A percentile compares a stretch with the other conserved stretches of the same genome.
Conservation (phyloP, 805 yeast species). For the Cyberlindnera saturnus region DNA sequence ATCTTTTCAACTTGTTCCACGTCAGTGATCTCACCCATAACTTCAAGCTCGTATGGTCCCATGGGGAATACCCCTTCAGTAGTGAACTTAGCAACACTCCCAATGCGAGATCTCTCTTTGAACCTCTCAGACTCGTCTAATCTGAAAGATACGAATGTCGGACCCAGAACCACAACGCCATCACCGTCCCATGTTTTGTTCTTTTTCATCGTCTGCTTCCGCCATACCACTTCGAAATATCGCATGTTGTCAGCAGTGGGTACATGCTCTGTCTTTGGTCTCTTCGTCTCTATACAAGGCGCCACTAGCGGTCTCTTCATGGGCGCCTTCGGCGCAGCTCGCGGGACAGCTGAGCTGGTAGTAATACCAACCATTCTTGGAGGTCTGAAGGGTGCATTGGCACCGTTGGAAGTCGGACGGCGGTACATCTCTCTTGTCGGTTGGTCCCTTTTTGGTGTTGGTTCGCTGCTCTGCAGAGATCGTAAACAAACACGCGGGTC, state of each 20-base stretch:
- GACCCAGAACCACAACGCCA: slow-evolving; percentile 45
- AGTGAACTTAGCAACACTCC: slow-evolving; percentile 18
- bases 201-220: slow-evolving; percentile 71
- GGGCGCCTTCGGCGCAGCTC: background rate
- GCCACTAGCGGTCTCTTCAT: background rate
- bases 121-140: slow-evolving; percentile 26
- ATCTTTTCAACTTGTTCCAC: slow-evolving; percentile 16
- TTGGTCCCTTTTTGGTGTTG: too few species aligned
- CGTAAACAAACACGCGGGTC: too few species aligned
- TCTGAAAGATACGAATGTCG: slow-evolving; percentile 25
- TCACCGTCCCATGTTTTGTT: slow-evolving; percentile 96
- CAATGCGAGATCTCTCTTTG: slow-evolving; percentile 22
- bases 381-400: slow-evolving; percentile 12
- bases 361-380: slow-evolving; percentile 9
- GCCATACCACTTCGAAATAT: slow-evolving; percentile 25
- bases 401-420: slow-evolving; percentile 1
- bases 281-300: background rate
- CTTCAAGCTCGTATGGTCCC: slow-evolving; percentile 58
- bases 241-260: slow-evolving; percentile 2
- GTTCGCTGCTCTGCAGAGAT: too few species aligned
- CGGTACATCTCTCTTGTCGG: slow-evolving; percentile 5
- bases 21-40: slow-evolving; percentile 41
- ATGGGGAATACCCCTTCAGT: slow-evolving; percentile 39
- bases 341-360: background rate
- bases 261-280: background rate